Evolutionary conservation across 2,329 filamentous ascomycete genomes (phyloP).

Genomic region (Metarhizium sp.): DNA sequence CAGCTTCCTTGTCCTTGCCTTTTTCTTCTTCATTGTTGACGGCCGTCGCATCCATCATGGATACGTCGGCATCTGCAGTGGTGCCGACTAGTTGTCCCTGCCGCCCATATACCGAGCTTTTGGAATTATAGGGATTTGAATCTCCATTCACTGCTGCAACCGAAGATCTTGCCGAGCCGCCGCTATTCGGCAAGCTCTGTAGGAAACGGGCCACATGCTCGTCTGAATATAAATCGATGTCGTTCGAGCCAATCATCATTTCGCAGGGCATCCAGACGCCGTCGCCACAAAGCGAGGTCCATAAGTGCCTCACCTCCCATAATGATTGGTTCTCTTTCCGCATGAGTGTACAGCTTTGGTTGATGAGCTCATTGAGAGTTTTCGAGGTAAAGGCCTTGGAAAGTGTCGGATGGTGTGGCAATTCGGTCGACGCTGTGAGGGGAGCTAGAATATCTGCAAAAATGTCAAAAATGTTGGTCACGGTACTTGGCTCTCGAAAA

Average conservation of each 20-base stretch:
- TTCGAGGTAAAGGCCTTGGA: slow-evolving; percentile 66
- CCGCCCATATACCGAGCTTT: background rate
- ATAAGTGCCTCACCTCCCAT: slow-evolving; percentile 64
- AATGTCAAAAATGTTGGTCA: slow-evolving; percentile 21
- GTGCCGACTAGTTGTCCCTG: background rate
- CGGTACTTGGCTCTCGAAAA: slow-evolving; percentile 1
- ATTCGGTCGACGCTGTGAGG: slow-evolving; percentile 63
- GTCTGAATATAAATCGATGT: slow-evolving; percentile 45
- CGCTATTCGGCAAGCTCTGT: slow-evolving; percentile 17
- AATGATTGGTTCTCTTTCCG: slow-evolving; percentile 65
- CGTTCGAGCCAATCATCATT: slow-evolving; percentile 45
- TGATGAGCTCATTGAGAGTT: slow-evolving; percentile 61
- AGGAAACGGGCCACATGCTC: slow-evolving; percentile 31
- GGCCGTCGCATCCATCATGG: slow-evolving; percentile 11
- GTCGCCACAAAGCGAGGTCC: slow-evolving; percentile 67
- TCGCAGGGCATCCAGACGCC: slow-evolving; percentile 57
- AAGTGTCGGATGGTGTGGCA: slow-evolving; percentile 64
- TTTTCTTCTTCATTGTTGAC: slow-evolving; percentile 1
- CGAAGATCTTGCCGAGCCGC: slow-evolving; percentile 4
- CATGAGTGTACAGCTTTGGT: slow-evolving; percentile 60
- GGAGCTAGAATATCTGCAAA: slow-evolving; percentile 61
- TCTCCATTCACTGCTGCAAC: slow-evolving; percentile 15
- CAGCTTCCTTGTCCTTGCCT: background rate
- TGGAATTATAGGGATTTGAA: background rate
- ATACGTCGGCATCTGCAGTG: slow-evolving; percentile 11